Evolutionary conservation across 257 asterid genomes (phyloP), one percentile per base, ranked within the genome.

Genomic region (Solanum pinnatisectum): DNA sequence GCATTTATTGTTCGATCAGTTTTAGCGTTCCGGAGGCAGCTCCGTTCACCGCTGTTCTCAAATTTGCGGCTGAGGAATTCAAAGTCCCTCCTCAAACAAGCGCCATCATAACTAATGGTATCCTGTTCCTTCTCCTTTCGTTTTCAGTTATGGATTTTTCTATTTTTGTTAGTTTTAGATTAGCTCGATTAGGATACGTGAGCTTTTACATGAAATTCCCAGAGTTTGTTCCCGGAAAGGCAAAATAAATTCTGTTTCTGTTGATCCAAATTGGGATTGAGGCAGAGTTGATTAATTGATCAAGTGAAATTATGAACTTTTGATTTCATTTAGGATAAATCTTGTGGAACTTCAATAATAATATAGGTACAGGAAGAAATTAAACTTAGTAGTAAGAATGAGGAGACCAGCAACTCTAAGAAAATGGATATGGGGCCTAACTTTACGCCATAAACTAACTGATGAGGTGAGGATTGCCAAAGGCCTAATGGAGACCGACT

Each of bases 1-100:
- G n/a, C 15, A 6, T 44, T 27, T 46, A 9, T 46, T 81, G 42
- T 46, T 81, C 14, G 60, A 49, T 23, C 94, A 97, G 98, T 87
- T 95, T 96, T 87, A 96, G 98, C 92, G 98, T 96, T 27, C 98
- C 99, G 8, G 99, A 96, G 93, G 99, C 94, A 71, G 99, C 98
- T 9, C 98, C 99, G 23, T 96, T 96, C 91, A 96, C 99, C 5
- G 99, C 98, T n/a, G 98, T 96, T 65, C 95, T 96, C 86, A 96
- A 96, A 93, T 96, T 91, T 79, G 97, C 98, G 2, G 98, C 99
- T 20, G 99, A 96, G 93, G 99, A 96, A 96, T 95, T 96, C 93
- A 96, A 96, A 91, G 98, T 96, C 65, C 99, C 98, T 85, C 98
- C 98, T 13, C 98, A 96, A 89, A 96, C 99, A 68, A 96, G 99